phyloP scores from a whole-genome alignment of 2,329 filamentous ascomycete genomes.

The Lachnellula arida region DNA sequence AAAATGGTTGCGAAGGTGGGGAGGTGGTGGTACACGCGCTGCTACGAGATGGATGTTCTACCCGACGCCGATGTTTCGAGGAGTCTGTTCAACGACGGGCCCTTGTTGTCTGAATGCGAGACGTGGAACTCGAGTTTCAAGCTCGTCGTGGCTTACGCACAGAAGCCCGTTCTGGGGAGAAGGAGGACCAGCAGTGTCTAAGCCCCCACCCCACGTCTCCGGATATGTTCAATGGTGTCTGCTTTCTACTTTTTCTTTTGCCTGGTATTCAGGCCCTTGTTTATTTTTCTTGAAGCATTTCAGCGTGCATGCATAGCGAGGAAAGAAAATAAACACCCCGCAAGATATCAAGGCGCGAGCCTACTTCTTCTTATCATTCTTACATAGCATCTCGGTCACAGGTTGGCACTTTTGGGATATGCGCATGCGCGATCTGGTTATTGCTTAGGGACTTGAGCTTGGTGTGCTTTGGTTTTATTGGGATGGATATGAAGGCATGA shows the following conservation, averaged over 20 bases:
- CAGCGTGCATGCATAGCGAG: constrained; percentile 9
- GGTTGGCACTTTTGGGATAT: not conserved
- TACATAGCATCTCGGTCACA: constrained; percentile 2
- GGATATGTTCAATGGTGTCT: not conserved
- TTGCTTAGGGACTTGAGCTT: constrained; percentile 1
- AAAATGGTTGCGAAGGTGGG: constrained; percentile 90
- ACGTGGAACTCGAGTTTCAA: constrained; percentile 82
- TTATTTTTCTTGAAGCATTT: not conserved
- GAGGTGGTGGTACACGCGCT: constrained; percentile 93
- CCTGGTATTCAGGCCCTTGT: not conserved
- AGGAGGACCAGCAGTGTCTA: constrained; percentile 27
- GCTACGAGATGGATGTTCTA: constrained; percentile 71
- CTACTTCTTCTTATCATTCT: not conserved
- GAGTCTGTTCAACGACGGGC: constrained; percentile 76
- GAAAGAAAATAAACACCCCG: not conserved
- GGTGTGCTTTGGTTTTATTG: not conserved
- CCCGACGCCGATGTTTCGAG: constrained; percentile 40
- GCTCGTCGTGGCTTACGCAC: constrained; percentile 78
- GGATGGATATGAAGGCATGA: not conserved
- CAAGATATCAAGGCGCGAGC: constrained; percentile 11
- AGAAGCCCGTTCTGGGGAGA: constrained; percentile 27
- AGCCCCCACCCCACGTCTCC: not conserved
- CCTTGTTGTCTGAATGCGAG: constrained; percentile 78
- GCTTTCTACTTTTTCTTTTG: not conserved
- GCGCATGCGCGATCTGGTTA: constrained; percentile 5